These are phyloP conservation scores for Croton setiger DNA, from an alignment of 441 rosid genomes.

Conservation along the genomic window DNA sequence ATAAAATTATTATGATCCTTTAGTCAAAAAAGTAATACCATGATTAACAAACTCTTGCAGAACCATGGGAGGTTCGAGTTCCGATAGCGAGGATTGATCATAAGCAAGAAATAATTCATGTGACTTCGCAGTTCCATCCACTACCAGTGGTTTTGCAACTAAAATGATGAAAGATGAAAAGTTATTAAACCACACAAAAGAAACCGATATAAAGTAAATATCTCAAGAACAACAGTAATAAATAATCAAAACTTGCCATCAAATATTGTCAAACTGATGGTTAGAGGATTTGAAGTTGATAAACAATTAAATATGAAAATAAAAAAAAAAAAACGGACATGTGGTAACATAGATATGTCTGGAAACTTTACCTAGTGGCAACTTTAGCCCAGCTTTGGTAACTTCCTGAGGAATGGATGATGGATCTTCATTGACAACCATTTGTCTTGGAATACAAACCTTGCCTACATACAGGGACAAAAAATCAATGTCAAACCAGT, in stretches of 20 bases:
- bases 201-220: not conserved
- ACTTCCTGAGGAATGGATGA: slow-evolving; percentile 60
- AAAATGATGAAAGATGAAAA: slow-evolving; percentile 17
- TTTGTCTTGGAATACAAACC: slow-evolving; percentile 72
- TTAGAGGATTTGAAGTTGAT: not conserved
- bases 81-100: slow-evolving; percentile 61
- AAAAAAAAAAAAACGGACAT: not conserved
- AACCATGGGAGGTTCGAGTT: slow-evolving; percentile 83
- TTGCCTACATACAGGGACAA: slow-evolving; percentile 56
- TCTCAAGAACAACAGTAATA: not conserved
- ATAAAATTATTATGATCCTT: slow-evolving; percentile 1
- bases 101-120: slow-evolving; percentile 67
- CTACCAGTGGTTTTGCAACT: slow-evolving; percentile 89
- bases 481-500: slow-evolving; percentile 15
- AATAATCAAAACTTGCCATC: not conserved
- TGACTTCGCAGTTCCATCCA: slow-evolving; percentile 90
- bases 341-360: not conserved
- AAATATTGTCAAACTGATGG: not conserved
- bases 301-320: not conserved
- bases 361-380: slow-evolving; percentile 67
- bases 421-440: slow-evolving; percentile 64
- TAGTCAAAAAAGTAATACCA: slow-evolving; percentile 34
- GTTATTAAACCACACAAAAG: slow-evolving; percentile 8
- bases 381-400: slow-evolving; percentile 63
- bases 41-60: slow-evolving; percentile 95